Evolutionary conservation across 257 asterid species (phyloP).

Genomic region (Penstemon barbatus): DNA sequence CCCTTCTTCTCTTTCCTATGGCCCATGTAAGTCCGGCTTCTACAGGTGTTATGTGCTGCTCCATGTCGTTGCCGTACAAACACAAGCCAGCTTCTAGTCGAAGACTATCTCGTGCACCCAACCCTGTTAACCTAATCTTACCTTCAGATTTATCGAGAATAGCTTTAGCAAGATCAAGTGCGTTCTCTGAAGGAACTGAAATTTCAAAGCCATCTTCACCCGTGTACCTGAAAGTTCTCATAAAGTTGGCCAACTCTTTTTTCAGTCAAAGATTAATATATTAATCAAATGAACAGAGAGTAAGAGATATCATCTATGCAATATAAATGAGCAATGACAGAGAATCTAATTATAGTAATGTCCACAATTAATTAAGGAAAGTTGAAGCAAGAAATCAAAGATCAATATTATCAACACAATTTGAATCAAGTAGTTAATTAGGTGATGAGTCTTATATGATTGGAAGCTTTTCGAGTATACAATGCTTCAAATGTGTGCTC

Average conservation of each 20-base stretch:
- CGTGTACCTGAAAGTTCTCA: conserved; percentile 66
- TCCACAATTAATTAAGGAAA: no score
- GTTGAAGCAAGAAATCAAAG: no score
- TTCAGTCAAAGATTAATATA: not conserved
- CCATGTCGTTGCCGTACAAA: conserved; percentile 98
- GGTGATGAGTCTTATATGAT: no score
- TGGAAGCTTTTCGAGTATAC: no score
- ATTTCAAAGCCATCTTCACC: conserved; percentile 99
- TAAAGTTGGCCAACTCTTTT: conserved; percentile 4
- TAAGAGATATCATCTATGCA: no score
- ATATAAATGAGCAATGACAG: no score
- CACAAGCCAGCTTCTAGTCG: conserved; percentile 96
- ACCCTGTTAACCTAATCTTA: conserved; percentile 73
- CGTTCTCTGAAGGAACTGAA: conserved; percentile 87
- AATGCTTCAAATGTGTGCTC: no score
- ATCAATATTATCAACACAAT: no score
- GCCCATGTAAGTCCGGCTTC: conserved; percentile 99
- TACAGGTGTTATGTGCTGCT: conserved; percentile 87
- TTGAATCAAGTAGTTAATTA: no score
- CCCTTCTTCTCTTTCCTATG: conserved; percentile 90
- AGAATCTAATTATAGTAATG: no score
- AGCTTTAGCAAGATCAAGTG: conserved; percentile 91
- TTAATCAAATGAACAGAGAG: no score
- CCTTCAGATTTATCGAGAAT: conserved; percentile 90
- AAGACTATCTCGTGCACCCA: conserved; percentile 98